Conservation (phyloP, 2,329 filamentous ascomycete genomes). For the Passalora sequoiae region DNA sequence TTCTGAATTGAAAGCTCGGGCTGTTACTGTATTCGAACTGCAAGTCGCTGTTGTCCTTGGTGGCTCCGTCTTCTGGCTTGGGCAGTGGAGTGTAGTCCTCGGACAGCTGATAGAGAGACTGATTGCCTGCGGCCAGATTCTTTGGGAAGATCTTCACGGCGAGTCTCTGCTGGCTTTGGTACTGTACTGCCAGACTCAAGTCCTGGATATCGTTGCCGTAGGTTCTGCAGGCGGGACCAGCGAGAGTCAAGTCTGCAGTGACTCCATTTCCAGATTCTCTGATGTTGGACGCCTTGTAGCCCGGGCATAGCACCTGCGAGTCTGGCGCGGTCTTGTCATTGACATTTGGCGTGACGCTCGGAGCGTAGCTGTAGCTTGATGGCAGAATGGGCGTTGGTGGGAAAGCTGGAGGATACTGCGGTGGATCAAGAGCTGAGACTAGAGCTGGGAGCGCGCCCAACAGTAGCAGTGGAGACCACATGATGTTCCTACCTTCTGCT, state of each 20-base stretch:
- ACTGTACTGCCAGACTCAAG: slow-evolving; percentile 24
- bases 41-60: slow-evolving; percentile 25
- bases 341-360: slow-evolving; percentile 27
- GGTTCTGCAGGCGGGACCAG: slow-evolving; percentile 25
- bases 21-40: slow-evolving; percentile 30
- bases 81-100: slow-evolving; percentile 18
- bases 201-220: slow-evolving; percentile 30
- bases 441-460: slow-evolving; percentile 4
- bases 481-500: neutral
- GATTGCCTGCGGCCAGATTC: slow-evolving; percentile 22
- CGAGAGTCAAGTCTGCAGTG: slow-evolving; percentile 26
- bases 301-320: slow-evolving; percentile 25
- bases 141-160: slow-evolving; percentile 28
- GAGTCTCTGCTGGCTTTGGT: slow-evolving; percentile 27
- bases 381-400: slow-evolving; percentile 26
- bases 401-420: slow-evolving; percentile 28
- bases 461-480: neutral
- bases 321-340: slow-evolving; percentile 25
- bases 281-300: slow-evolving; percentile 27
- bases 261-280: slow-evolving; percentile 20
- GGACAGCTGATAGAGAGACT: slow-evolving; percentile 24
- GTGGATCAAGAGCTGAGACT: slow-evolving; percentile 16
- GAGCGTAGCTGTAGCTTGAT: slow-evolving; percentile 24
- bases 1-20: slow-evolving; percentile 30
- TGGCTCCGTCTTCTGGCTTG: slow-evolving; percentile 12